phyloP scores from a whole-genome alignment of 78 protist species.

The slime mould (Dictyostelium discoideum) region DNA sequence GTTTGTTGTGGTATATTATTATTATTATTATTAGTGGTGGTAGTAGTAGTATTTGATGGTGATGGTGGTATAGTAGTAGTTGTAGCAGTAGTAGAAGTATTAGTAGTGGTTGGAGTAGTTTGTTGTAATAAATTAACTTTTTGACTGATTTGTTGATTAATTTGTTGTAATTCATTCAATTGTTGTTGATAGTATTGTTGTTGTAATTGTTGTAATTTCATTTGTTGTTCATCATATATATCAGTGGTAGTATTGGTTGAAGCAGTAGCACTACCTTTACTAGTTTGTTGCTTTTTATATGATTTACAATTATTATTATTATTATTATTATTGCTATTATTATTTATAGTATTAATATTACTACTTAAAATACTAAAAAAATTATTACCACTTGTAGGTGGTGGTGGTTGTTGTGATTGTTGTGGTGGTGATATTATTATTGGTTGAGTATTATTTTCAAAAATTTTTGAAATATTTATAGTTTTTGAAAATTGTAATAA shows the following conservation, averaged over 20 bases:
- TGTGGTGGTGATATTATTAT: not conserved
- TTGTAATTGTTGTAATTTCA: not conserved
- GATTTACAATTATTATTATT: not conserved
- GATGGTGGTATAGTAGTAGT: not conserved
- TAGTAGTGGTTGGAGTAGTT: not conserved
- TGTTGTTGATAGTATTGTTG: slow-evolving; percentile 40
- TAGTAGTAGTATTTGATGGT: not conserved
- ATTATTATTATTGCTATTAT: not conserved
- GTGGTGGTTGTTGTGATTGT: not conserved
- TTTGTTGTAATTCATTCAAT: not conserved
- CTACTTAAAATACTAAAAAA: not conserved
- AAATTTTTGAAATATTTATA: slow-evolving; percentile 18
- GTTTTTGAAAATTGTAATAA: slow-evolving; percentile 1
- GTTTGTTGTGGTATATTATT: not conserved
- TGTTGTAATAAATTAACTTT: not conserved
- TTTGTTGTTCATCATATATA: not conserved
- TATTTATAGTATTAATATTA: not conserved
- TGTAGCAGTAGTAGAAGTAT: too few relatives aligned
- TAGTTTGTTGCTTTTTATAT: not conserved
- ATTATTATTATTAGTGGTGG: not conserved
- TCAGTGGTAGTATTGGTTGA: not conserved
- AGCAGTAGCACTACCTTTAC: not conserved
- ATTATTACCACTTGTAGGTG: not conserved
- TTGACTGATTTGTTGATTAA: not conserved
- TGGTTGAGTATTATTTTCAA: not conserved